Evolutionary conservation across 306 rosid genomes (phyloP), one percentile per base, ranked within the genome.

Genomic region (Gillenia trifoliata): DNA sequence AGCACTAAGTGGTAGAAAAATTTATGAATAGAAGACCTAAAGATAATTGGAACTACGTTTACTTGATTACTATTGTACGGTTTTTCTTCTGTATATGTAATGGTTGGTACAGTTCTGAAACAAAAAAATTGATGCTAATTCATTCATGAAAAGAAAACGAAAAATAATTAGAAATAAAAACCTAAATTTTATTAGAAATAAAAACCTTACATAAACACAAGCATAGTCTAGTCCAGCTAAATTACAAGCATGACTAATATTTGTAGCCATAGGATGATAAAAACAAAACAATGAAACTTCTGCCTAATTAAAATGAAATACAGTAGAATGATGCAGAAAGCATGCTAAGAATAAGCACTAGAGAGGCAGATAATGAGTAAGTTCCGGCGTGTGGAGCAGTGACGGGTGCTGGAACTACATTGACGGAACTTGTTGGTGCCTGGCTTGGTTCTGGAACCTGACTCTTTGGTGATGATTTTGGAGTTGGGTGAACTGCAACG

Each of bases 341-440:
- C 59, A 78, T 22, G 31, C 67, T 54, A 15, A 64, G 2, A 64
- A 56, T 17, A 13, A 65, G 52, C 38, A 10, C 28, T 52, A 78
- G 36, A 12, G 70, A 71, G 13, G 76, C 50, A 25, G 71, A 63
- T 36, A 31, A 12, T 20, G 77, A 64, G 56, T 54, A 50, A 23
- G 77, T 45, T 54, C 77, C 77, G 2, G 68, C 41, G 29, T 19
- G 64, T 25, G 64, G 10, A 60, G 38, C 60, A 20, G 60, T n/a
- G 60, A 72, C 20, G 28, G 79, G 59, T 3, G 79, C 16, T 12
- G 79, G 73, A 36, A 59, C 66, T 66, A 36, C 45, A 8, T 54
- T 12, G 11, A 36, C 13, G 16, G 60, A 20, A 49, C 25, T 28
- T 17, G 49, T 19, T 12, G 41, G 15, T 30, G 66, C 41, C 66